Conservation (phyloP, 805 yeast species). For the Zygotorulaspora florentina region DNA sequence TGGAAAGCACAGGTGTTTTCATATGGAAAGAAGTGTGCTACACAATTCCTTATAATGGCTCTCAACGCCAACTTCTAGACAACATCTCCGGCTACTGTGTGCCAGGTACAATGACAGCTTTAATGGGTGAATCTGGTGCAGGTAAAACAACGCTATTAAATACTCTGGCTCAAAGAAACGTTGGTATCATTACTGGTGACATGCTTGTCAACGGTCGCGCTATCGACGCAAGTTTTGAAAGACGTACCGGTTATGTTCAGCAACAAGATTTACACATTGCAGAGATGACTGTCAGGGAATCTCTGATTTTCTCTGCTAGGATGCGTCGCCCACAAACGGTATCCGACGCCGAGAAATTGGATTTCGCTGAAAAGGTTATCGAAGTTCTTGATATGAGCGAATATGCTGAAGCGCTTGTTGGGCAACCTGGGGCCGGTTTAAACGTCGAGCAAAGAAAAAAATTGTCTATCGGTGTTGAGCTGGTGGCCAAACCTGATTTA, state of each 20-base stretch:
- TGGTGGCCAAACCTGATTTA: conserved; percentile 45
- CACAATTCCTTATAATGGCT: conserved; percentile 36
- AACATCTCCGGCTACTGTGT: conserved; percentile 43
- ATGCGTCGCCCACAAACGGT: conserved; percentile 47
- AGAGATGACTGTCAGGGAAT: conserved; percentile 34
- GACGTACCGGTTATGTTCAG: conserved; percentile 55
- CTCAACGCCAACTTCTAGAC: conserved; percentile 49
- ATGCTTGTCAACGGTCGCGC: conserved; percentile 51
- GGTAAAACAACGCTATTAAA: conserved; percentile 59
- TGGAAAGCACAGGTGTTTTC: conserved; percentile 32
- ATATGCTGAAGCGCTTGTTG: conserved; percentile 52
- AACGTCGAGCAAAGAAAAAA: conserved; percentile 44
- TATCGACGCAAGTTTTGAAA: conserved; percentile 47
- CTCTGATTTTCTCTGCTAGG: conserved; percentile 45
- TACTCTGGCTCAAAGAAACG: conserved; percentile 48
- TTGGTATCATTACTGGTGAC: conserved; percentile 54
- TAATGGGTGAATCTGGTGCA: conserved; percentile 65
- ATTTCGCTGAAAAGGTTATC: conserved; percentile 50
- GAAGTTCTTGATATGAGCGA: conserved; percentile 46
- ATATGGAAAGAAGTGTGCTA: conserved; percentile 35
- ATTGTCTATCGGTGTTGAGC: conserved; percentile 44
- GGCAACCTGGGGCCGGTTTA: conserved; percentile 41
- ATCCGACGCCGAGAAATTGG: conserved; percentile 39
- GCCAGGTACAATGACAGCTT: conserved; percentile 57
- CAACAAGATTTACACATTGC: conserved; percentile 52